phyloP scores from a whole-genome alignment of 1,284 basidiomycete species.

The Sporisorium reilianum region DNA sequence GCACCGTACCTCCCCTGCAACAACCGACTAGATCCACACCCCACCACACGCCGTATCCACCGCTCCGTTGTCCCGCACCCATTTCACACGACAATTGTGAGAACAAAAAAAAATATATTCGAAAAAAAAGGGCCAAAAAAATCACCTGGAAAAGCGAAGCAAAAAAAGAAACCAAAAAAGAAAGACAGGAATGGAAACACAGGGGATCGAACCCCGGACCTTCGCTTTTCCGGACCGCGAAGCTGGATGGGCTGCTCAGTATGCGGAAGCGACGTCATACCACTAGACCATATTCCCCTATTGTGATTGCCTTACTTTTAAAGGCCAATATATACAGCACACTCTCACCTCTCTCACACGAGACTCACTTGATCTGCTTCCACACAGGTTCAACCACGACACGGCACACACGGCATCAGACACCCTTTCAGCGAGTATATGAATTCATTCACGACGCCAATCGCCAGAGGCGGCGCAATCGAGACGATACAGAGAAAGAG shows the following conservation, averaged over 20 bases:
- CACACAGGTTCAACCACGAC: too few species aligned
- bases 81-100: too few species aligned
- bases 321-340: slow-evolving; percentile 8
- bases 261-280: slow-evolving; percentile 59
- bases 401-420: too few species aligned
- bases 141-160: neutral
- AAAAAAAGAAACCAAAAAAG: slow-evolving; percentile 16
- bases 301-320: neutral
- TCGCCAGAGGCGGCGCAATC: neutral
- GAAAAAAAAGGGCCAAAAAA: slow-evolving; percentile 5
- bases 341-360: too few species aligned
- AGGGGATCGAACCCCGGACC: slow-evolving; percentile 59
- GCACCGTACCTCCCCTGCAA: too few species aligned
- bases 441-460: slow-evolving; percentile 15
- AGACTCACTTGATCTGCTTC: too few species aligned
- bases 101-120: neutral
- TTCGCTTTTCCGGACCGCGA: slow-evolving; percentile 44
- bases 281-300: slow-evolving; percentile 57
- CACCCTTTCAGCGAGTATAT: slow-evolving; percentile 46
- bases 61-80: too few species aligned
- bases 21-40: too few species aligned
- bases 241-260: slow-evolving; percentile 9
- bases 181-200: slow-evolving; percentile 52
- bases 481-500: slow-evolving; percentile 5
- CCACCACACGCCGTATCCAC: too few species aligned